Evolutionary conservation across 2,329 filamentous ascomycete genomes (phyloP).

Genomic region (Cytospora chrysosperma): DNA sequence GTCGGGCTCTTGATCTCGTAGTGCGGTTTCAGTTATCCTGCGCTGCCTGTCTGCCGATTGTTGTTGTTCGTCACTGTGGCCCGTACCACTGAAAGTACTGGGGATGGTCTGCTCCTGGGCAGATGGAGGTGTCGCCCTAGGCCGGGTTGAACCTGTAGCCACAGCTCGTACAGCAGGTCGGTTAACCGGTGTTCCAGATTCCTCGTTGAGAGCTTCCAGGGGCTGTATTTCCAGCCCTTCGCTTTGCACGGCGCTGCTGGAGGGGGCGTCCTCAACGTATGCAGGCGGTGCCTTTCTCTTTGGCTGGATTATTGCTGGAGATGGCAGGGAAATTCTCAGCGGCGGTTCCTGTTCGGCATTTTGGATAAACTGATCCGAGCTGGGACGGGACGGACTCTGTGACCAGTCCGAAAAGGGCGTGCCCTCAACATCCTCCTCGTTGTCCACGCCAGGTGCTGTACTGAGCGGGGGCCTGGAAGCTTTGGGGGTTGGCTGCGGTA

Average conservation of each 20-base stretch:
- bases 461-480: neutral
- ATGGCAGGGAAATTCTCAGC: neutral
- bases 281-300: slow-evolving; percentile 15
- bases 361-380: neutral
- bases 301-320: neutral
- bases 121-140: slow-evolving; percentile 34
- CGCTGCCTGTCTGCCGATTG: slow-evolving; percentile 1
- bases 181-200: slow-evolving; percentile 27
- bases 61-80: neutral
- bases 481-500: neutral
- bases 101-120: slow-evolving; percentile 32
- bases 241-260: slow-evolving; percentile 32
- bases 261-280: slow-evolving; percentile 25
- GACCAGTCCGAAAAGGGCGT: slow-evolving; percentile 5
- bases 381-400: neutral
- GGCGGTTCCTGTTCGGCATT: neutral
- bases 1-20: neutral
- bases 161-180: slow-evolving; percentile 25
- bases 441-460: neutral
- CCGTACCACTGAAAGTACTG: slow-evolving; percentile 30
- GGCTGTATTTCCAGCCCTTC: slow-evolving; percentile 35
- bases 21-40: neutral
- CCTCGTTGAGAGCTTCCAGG: slow-evolving; percentile 28
- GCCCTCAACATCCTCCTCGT: neutral
- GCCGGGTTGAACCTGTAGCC: neutral